Evolutionary conservation across 2,329 filamentous ascomycete genomes (phyloP).

Genomic region (Fusarium tupiense): DNA sequence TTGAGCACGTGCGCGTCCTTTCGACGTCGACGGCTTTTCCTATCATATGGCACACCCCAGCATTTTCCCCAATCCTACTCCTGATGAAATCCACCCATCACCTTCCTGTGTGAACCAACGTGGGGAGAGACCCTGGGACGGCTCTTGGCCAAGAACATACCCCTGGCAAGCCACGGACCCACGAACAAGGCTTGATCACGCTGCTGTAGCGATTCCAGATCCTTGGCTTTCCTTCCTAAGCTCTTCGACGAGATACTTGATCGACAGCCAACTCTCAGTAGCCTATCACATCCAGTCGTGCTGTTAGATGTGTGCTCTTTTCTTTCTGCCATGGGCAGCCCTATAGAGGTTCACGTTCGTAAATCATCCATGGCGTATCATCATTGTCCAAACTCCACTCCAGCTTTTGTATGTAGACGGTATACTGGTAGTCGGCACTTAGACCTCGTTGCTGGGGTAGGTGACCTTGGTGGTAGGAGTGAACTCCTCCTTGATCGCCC

Average conservation of each 20-base stretch:
- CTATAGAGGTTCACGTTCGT: not conserved
- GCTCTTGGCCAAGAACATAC: conserved; percentile 27
- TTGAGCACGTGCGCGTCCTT: conserved; percentile 41
- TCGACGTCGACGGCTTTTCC: conserved; percentile 17
- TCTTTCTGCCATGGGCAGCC: conserved; percentile 7
- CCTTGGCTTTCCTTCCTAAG: conserved; percentile 11
- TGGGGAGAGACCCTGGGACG: conserved; percentile 35
- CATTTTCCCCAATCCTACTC: conserved; percentile 19
- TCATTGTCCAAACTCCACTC: conserved; percentile 2
- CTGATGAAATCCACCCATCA: conserved; percentile 42
- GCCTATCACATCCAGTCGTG: conserved; percentile 9
- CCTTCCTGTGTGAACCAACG: conserved; percentile 39
- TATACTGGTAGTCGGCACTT: conserved; percentile 21
- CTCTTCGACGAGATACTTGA: conserved; percentile 8
- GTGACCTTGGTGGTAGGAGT: conserved; percentile 67
- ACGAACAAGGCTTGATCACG: conserved; percentile 22
- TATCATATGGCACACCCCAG: conserved; percentile 9
- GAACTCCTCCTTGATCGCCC: conserved; percentile 82
- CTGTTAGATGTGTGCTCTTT: conserved; percentile 8
- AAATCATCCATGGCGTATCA: conserved; percentile 25
- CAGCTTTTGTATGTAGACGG: not conserved
- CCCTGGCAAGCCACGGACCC: conserved; percentile 31
- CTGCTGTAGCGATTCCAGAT: conserved; percentile 29
- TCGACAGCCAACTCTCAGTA: conserved; percentile 1
- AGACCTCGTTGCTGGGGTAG: conserved; percentile 78